Conservation (phyloP, 176 grass and related monocot genomes). For the Hsuehochloa calcarea region DNA sequence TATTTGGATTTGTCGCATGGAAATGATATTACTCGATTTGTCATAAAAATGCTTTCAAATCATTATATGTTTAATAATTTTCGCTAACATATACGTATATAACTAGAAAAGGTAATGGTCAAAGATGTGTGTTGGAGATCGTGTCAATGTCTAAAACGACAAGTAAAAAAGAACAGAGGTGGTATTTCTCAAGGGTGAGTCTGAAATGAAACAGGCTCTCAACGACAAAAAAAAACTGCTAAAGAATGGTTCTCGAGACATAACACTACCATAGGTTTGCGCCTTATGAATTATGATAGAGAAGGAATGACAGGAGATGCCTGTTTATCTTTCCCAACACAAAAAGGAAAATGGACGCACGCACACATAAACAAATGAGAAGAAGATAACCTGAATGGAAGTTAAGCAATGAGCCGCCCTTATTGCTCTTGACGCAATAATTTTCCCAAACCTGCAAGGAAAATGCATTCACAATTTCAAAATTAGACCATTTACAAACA, state of each 20-base stretch:
- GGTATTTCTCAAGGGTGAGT: not conserved
- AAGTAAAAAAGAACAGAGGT: too few species aligned
- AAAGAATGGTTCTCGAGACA: conserved; percentile 1
- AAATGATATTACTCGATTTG: too few species aligned
- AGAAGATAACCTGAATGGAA: conserved; percentile 86
- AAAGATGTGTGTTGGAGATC: too few species aligned
- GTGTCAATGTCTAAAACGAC: too few species aligned
- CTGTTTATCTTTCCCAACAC: not conserved
- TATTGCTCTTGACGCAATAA: conserved; percentile 88
- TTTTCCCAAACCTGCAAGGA: conserved; percentile 64
- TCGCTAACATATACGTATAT: too few species aligned
- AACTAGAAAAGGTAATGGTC: too few species aligned
- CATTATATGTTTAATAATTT: too few species aligned
- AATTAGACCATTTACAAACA: conserved; percentile 10
- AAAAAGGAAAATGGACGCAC: not conserved
- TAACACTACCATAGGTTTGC: not conserved
- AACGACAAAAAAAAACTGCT: not conserved
- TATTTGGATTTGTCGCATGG: too few species aligned
- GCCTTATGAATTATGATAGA: not conserved
- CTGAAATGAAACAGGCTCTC: not conserved
- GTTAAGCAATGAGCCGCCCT: conserved; percentile 99
- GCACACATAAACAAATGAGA: conserved; percentile 19
- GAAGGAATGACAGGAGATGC: not conserved
- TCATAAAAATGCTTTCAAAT: too few species aligned
- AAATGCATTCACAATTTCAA: conserved; percentile 37